Base-by-base conservation (phyloP, 2,329 filamentous ascomycete genomes). In the Onygenales sp. region DNA sequence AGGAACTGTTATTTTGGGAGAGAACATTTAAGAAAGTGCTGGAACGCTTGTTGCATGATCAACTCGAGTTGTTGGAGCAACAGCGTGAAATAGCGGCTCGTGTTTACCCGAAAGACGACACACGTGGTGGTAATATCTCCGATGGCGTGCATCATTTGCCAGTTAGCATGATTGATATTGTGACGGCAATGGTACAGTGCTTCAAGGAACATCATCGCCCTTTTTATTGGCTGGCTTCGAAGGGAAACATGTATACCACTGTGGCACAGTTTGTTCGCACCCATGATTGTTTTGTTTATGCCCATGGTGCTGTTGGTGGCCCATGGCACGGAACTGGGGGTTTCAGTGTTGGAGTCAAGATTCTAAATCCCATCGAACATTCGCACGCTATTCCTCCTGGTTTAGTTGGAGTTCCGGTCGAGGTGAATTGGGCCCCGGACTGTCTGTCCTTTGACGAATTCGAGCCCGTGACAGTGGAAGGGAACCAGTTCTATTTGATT, bases 1-100 rank as follows among this genome's bases (percentile, higher is more conserved):
- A 60, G 11, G 55, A 57, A 31, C 49, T 65, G 2, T 42, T 60
- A 2, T 50, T 54, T 11, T 60, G 60, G 55, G 57, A 63, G 43
- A 41, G 44, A 11, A 38, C 47, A 14, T 61, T 63, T 47, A 56
- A 48, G 36, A 44, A 3, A 8, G 54, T 43, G 21, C 52, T 64
- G 10, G 48, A 57, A 44, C 31, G 48, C 9, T 21, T 61, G 10
- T 54, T 64, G 31, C 48, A 46, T 17, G 50, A 54, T 17, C 53
- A 58, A 43, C 41, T 59, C 38, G 52, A 50, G 21, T 44, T 58
- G 32, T 36, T 55, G 21, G 17, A 43, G 43, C 31, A 52, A 44
- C 9, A 50, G 8, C 14, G n/a, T 31, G 38, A 31, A 42, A 27
- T 31, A 6, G 8, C 17, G 3, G 17, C 3, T n/a, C 11, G 7